These are phyloP conservation scores for Sodiomyces alkalinus DNA, from an alignment of 2,329 filamentous ascomycete species.

Conservation along the genomic window DNA sequence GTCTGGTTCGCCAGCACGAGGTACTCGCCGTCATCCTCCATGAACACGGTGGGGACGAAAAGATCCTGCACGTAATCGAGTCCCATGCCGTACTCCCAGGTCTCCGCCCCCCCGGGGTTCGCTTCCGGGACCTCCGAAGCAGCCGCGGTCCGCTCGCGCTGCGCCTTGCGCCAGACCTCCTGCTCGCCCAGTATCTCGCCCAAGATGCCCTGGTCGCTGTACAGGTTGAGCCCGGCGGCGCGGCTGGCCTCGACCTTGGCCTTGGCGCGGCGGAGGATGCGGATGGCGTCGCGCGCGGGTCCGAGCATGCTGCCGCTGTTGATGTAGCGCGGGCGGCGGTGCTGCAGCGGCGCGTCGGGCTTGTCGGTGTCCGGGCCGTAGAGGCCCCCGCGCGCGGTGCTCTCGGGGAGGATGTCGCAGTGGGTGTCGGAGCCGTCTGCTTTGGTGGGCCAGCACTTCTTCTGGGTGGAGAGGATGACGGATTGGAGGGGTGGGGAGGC, in stretches of 20 bases:
- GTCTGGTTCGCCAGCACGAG: constrained; percentile 8
- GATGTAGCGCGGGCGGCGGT: constrained; percentile 13
- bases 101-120: background rate
- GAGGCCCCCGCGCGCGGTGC: constrained; percentile 9
- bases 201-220: constrained; percentile 16
- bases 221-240: constrained; percentile 5
- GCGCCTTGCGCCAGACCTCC: constrained; percentile 6
- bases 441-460: constrained; percentile 10
- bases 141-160: background rate
- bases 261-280: constrained; percentile 9
- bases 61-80: constrained; percentile 15
- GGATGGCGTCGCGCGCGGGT: constrained; percentile 12
- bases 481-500: constrained; percentile 12
- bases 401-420: constrained; percentile 12
- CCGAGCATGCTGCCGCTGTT: constrained; percentile 17
- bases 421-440: constrained; percentile 9
- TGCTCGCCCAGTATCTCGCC: constrained; percentile 16
- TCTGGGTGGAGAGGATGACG: constrained; percentile 11
- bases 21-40: constrained; percentile 13
- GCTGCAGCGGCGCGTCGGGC: constrained; percentile 3
- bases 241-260: constrained; percentile 12
- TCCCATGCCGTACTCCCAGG: constrained; percentile 13
- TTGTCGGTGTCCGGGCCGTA: constrained; percentile 11
- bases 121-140: background rate
- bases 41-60: constrained; percentile 15